Evolutionary conservation across 2,329 filamentous ascomycete genomes (phyloP), one percentile per base, ranked within the genome.

Genomic region (Trichoderma cornu-damae): DNA sequence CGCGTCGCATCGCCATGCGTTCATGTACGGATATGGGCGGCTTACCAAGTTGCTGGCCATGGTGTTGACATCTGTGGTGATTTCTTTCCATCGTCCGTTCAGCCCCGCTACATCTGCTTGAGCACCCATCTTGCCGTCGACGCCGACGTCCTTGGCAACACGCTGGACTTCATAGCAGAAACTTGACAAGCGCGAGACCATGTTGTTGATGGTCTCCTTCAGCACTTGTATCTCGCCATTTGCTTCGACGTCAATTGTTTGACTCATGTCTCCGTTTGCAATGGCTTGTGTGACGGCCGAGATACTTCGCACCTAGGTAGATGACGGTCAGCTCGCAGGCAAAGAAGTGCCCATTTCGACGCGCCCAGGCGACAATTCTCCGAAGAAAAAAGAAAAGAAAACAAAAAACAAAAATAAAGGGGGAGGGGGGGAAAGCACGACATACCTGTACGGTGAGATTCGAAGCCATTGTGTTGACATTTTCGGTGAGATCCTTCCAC

Each of bases 161-260:
- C 92, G 84, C 74, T 97, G 94, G 62, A 99, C 88, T 69, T 96
- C 92, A 64, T 95, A 91, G 57, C 92, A 96, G 82, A 96, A 97
- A 63, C 93, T 93, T 59, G 94, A 95, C 50, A 99, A 77, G 61
- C 93, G 85, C 70, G 92, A 92, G 63, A 97, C 93, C 93, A 96
- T 96, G 84, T 96, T 93, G 72, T 96, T 96, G 77, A 96, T 96
- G 42, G 93, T 97, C 68, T 95, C 90, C 70, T 96, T 96, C 52
- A 97, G 77, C 2, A 96, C 87, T 62, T 94, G 83, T 62, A 97
- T 96, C 73, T 97, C 93, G 73, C 93, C 93, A 72, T 93, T 91
- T 54, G 93, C 93, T 66, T 96, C 88, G 6, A 97, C 93, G 63
- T 96, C 89, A 66, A 97, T 96, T 75, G 94, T 94, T 72, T 92